A percentile compares a stretch with the other conserved stretches of the same genome.
Conservation (phyloP, 2,329 filamentous ascomycete species). For the Periconia sp. region DNA sequence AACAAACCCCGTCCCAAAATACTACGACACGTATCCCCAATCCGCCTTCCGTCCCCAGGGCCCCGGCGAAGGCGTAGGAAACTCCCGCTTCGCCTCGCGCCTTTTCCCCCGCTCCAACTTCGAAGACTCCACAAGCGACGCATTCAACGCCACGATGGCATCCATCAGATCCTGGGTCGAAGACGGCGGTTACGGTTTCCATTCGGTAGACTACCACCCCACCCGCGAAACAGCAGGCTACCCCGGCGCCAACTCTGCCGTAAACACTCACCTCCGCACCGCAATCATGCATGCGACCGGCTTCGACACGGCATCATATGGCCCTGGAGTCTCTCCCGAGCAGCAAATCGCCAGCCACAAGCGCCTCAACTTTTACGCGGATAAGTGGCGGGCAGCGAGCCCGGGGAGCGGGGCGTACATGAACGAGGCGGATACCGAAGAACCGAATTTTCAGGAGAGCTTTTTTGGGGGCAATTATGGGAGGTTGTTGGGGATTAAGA, state of each 20-base stretch:
- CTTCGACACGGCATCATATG: conserved; percentile 27
- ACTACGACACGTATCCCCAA: conserved; percentile 24
- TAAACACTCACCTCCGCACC: conserved; percentile 28
- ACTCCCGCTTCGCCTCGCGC: conserved; percentile 30
- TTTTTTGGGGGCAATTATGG: conserved; percentile 36
- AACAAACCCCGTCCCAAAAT: conserved; percentile 19
- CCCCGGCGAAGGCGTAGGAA: conserved; percentile 22
- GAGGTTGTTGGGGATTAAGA: conserved; percentile 27
- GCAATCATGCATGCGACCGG: conserved; percentile 35
- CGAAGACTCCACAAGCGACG: conserved; percentile 16
- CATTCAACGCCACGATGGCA: conserved; percentile 23
- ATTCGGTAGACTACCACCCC: conserved; percentile 35
- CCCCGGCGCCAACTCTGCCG: conserved; percentile 26
- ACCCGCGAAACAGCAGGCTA: conserved; percentile 29
- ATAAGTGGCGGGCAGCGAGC: conserved; percentile 30
- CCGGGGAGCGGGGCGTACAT: conserved; percentile 40
- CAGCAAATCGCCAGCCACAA: conserved; percentile 28
- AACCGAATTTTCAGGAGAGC: conserved; percentile 32
- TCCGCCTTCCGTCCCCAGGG: conserved; percentile 23
- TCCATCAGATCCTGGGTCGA: conserved; percentile 31
- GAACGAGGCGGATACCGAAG: conserved; percentile 41
- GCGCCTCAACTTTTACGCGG: conserved; percentile 26
- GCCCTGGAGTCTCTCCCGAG: conserved; percentile 20
- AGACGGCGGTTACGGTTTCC: conserved; percentile 33
- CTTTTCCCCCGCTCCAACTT: conserved; percentile 42